phyloP scores from a whole-genome alignment of 148 eudicot species.

The Drosera capensis region DNA sequence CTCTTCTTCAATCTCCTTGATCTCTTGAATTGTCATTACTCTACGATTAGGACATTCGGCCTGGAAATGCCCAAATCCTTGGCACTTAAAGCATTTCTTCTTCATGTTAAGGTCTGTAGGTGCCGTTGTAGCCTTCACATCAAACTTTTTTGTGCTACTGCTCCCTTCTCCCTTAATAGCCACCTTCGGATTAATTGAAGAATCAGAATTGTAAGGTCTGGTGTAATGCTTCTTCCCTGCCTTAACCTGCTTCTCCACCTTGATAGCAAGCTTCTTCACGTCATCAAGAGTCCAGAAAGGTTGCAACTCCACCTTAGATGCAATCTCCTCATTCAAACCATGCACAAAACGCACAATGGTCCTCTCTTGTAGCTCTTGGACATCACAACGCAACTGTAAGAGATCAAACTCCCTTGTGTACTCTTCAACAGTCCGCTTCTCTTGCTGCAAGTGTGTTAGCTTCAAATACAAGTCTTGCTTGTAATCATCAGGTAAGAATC shows the following conservation, averaged over 20 bases:
- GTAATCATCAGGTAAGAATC: background rate
- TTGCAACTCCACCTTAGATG: background rate
- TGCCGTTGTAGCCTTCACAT: too few species aligned
- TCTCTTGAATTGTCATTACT: background rate
- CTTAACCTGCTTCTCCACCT: background rate
- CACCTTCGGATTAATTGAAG: background rate
- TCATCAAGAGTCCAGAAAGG: background rate
- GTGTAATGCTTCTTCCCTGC: background rate
- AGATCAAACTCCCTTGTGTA: background rate
- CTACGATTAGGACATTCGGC: conserved; percentile 1
- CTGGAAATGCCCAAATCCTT: conserved; percentile 1
- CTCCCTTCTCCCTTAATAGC: background rate
- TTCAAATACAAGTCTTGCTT: background rate
- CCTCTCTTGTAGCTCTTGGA: background rate
- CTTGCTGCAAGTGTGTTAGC: background rate
- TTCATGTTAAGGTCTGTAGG: background rate
- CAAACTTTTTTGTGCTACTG: background rate
- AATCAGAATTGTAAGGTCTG: background rate
- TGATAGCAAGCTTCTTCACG: background rate
- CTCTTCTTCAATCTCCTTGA: background rate
- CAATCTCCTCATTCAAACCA: background rate
- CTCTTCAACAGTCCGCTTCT: background rate
- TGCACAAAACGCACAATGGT: background rate
- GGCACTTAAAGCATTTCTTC: conserved; percentile 1
- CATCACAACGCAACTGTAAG: background rate